Conservation (phyloP, 352 stramenopile species). For the Globisporangium rhizosaccharum region DNA sequence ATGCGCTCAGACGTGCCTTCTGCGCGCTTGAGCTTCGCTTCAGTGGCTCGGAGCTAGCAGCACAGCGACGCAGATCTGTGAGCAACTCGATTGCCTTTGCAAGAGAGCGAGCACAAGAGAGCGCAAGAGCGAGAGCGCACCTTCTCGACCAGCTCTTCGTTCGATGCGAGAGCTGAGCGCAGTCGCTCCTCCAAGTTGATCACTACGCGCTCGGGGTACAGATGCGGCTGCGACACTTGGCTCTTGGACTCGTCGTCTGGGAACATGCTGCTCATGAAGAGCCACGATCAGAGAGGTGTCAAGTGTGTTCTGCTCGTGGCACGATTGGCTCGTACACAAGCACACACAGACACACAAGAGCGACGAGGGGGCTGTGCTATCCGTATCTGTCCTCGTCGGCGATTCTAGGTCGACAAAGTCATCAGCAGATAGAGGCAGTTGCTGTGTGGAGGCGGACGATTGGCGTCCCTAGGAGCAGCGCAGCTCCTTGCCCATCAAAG, state of each 20-base stretch:
- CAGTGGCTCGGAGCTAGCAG: slow-evolving; percentile 7
- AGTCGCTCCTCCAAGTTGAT: slow-evolving; percentile 36
- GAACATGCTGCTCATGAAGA: slow-evolving; percentile 14
- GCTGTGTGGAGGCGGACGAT: slow-evolving; percentile 17
- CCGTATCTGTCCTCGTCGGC: slow-evolving; percentile 87
- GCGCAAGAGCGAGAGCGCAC: slow-evolving; percentile 2
- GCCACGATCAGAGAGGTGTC: background rate
- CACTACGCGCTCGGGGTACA: slow-evolving; percentile 37
- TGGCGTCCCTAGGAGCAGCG: background rate
- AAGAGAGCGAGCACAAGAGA: background rate
- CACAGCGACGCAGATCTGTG: background rate
- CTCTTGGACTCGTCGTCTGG: slow-evolving; percentile 7
- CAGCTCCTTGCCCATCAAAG: background rate
- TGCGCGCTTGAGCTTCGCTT: slow-evolving; percentile 11
- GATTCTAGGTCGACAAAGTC: slow-evolving; percentile 86
- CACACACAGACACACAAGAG: background rate
- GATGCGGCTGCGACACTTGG: slow-evolving; percentile 18
- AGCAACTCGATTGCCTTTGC: background rate
- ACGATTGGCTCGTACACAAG: background rate
- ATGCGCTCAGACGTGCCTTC: slow-evolving; percentile 36
- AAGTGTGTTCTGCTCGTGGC: too few relatives aligned
- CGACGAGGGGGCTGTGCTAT: slow-evolving; percentile 39
- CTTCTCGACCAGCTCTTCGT: slow-evolving; percentile 29
- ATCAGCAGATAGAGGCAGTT: slow-evolving; percentile 65
- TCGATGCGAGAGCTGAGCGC: slow-evolving; percentile 24